Evolutionary conservation across 2,329 filamentous ascomycete species (phyloP), one percentile per base, ranked within the genome.

Genomic region (Camillea tinctor): DNA sequence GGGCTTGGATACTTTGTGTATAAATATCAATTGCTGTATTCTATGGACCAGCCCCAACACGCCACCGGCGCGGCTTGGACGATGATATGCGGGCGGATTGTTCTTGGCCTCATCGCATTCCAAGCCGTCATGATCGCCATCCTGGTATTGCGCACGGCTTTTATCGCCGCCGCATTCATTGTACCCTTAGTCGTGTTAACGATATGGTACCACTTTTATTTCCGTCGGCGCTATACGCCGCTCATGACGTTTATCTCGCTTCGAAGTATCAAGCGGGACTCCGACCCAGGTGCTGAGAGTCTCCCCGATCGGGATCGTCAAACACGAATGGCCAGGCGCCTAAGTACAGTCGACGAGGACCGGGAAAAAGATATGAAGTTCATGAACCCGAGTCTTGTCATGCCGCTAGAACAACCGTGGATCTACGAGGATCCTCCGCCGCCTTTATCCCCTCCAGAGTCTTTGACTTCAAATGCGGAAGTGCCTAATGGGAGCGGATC

Each of bases 1-100:
- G 73, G 85, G 20, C 84, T 96, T 15, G 93, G 93, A 20, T 90
- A 92, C 73, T 94, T 94, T 72, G 91, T 92, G 30, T 96, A 96
- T 84, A 97, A 97, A 74, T 99, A 99, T 76, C 96, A 99, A 79
- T 81, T 99, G 4, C 82, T 99, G 4, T 99, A 99, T 74, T 93
- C 95, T 30, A 99, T 99, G 95, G 93, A 98, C 69, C 94, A 98
- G 73, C 91, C 92, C 17, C 92, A 96, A 71, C 93, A 97, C 72
- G 92, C 93, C 17, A 98, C 94, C 0, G 96, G 96, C 20, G 88
- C 90, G 62, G 93, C 93, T 4, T 99, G 95, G 95, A 89, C 91
- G 54, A 96, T 99, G 84, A 97, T 99, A 64, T 97, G 93, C 76
- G 92, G 95, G 71, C 91, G 95, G 40, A 84, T 97, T 60, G 86